Evolutionary conservation across 2,329 filamentous ascomycete species (phyloP).

Genomic region (Phyllosticta ampelicida): DNA sequence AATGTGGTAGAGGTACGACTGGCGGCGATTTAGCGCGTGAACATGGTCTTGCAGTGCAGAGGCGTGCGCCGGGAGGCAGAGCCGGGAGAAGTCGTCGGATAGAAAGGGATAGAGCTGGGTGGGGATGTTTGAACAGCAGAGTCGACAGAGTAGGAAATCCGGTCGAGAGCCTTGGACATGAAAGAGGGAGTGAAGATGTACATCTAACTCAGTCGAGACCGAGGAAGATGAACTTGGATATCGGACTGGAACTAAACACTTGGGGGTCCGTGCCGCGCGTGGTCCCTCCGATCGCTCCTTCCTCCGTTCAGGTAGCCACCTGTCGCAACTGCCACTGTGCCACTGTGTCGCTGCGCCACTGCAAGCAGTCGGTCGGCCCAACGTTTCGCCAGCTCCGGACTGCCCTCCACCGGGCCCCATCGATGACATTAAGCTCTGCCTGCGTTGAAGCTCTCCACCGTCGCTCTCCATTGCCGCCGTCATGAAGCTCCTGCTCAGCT

Average conservation of each 20-base stretch:
- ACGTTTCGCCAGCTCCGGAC: slow-evolving; percentile 4
- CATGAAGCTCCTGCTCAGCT: slow-evolving; percentile 35
- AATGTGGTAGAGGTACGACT: background rate
- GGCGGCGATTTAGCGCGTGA: background rate
- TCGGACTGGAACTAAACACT: background rate
- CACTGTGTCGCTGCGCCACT: no score
- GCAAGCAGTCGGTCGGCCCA: no score
- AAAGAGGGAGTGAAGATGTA: no score
- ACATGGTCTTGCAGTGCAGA: background rate
- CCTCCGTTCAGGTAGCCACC: no score
- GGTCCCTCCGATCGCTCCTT: no score
- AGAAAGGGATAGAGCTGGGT: no score
- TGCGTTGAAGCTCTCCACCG: background rate
- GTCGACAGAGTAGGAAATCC: no score
- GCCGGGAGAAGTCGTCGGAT: no score
- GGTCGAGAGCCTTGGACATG: no score
- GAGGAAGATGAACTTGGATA: background rate
- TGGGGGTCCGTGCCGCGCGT: background rate
- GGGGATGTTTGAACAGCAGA: no score
- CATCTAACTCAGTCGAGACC: no score
- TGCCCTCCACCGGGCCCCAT: background rate
- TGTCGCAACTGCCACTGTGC: no score
- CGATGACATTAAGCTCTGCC: background rate
- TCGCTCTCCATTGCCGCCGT: slow-evolving; percentile 16
- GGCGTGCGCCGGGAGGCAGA: background rate